Percentiles rank a stretch among this genome's conserved stretches.
Conservation (phyloP, 2,329 filamentous ascomycete genomes). For the Alternaria longipes region DNA sequence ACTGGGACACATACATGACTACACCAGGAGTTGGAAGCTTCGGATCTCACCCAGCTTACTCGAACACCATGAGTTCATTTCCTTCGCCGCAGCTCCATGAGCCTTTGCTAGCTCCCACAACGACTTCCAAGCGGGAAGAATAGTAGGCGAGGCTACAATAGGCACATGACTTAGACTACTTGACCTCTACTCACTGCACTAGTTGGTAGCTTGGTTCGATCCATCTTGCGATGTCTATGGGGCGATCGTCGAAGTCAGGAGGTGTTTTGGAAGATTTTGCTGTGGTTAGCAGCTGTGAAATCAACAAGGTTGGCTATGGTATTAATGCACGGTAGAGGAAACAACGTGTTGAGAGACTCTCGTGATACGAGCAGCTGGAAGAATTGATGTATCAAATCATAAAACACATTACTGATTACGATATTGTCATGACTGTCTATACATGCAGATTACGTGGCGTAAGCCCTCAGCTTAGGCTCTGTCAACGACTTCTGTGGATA, state of each 20-base stretch:
- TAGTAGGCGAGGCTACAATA: neutral
- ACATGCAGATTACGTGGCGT: conserved; percentile 39
- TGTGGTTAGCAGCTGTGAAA: neutral
- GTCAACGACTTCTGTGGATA: conserved; percentile 40
- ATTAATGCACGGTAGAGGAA: neutral
- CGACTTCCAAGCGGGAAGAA: neutral
- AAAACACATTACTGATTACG: neutral
- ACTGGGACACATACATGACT: neutral
- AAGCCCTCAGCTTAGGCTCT: conserved; percentile 56
- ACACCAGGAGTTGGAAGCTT: neutral
- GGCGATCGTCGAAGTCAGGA: neutral
- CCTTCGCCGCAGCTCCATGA: neutral
- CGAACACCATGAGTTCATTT: conserved; percentile 7
- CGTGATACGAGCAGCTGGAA: neutral
- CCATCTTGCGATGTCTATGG: neutral
- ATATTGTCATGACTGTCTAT: neutral
- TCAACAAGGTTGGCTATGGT: neutral
- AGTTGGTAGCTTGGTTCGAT: neutral
- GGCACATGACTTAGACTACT: neutral
- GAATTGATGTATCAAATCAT: neutral
- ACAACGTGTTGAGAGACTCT: neutral
- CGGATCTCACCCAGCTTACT: conserved; percentile 2
- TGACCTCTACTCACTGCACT: neutral
- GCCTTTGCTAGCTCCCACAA: neutral
- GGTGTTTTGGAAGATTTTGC: neutral